Percentiles rank a stretch among this genome's conserved stretches.
Evolutionary conservation across 2,329 filamentous ascomycete species (phyloP).

Genomic region (Paracamarosporium sp.): DNA sequence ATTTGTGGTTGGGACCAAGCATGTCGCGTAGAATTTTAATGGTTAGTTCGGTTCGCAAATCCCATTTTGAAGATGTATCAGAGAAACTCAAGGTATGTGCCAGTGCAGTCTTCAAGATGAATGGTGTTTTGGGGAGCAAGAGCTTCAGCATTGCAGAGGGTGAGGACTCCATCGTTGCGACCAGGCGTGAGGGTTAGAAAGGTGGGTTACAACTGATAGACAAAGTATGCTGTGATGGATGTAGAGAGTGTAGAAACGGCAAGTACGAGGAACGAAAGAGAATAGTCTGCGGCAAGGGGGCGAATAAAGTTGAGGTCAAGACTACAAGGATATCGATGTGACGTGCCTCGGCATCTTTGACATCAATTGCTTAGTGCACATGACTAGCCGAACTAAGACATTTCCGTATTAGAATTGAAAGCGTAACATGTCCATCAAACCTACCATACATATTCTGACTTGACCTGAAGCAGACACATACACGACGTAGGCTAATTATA

Average conservation of each 20-base stretch:
- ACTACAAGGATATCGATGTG: not conserved
- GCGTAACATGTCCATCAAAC: not conserved
- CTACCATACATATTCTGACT: not conserved
- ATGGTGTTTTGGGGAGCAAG: constrained; percentile 57
- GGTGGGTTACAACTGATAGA: not conserved
- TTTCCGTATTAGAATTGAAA: not conserved
- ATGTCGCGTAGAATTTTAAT: constrained; percentile 71
- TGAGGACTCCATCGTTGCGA: constrained; percentile 40
- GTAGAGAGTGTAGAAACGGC: not conserved
- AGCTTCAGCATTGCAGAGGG: constrained; percentile 42
- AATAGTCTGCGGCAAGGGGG: not conserved
- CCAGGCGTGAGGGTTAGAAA: not conserved
- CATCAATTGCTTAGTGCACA: not conserved
- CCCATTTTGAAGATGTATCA: constrained; percentile 75
- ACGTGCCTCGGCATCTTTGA: constrained; percentile 3
- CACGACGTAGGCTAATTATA: not conserved
- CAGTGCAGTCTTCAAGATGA: constrained; percentile 67
- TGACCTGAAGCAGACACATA: not conserved
- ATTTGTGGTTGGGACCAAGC: constrained; percentile 33
- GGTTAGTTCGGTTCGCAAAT: constrained; percentile 76
- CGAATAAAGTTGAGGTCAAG: not conserved
- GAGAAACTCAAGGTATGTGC: constrained; percentile 72
- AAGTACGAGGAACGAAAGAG: not conserved
- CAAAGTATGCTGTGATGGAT: not conserved
- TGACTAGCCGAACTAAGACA: constrained; percentile 1